Percentiles rank a stretch among this genome's conserved stretches.
Evolutionary conservation across 306 rosid genomes (phyloP).

Genomic region (Cyclanthera cordifolia): DNA sequence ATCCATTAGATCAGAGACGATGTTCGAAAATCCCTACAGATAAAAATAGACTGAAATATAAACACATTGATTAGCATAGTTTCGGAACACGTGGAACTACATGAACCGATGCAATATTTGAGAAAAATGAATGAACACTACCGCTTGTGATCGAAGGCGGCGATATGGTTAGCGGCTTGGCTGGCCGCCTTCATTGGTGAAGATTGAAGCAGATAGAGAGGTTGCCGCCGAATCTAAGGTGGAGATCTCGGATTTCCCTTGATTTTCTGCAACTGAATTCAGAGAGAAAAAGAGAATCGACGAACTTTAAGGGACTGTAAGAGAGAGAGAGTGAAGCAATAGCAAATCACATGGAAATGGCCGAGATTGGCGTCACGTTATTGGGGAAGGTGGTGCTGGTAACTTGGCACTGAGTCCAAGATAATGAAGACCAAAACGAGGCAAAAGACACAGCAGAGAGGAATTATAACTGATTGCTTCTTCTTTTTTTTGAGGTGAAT

Average conservation of each 20-base stretch:
- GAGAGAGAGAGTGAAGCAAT: constrained; percentile 13
- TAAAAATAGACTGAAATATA: not conserved
- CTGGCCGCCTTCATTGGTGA: constrained; percentile 34
- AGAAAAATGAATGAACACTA: constrained; percentile 17
- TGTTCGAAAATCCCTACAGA: constrained; percentile 8
- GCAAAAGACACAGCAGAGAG: not conserved
- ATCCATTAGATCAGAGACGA: constrained; percentile 27
- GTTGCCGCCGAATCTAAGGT: constrained; percentile 16
- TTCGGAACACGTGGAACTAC: constrained; percentile 22
- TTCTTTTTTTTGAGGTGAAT: not conserved
- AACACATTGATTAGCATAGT: not conserved
- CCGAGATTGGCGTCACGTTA: constrained; percentile 62
- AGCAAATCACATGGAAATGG: constrained; percentile 30
- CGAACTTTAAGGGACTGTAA: not conserved
- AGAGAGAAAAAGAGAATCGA: constrained; percentile 1
- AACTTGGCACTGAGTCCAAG: constrained; percentile 26
- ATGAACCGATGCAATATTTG: constrained; percentile 9
- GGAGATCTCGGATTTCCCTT: constrained; percentile 29
- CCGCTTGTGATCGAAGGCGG: constrained; percentile 92
- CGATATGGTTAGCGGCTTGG: constrained; percentile 43
- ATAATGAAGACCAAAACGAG: not conserved
- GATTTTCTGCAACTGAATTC: constrained; percentile 36
- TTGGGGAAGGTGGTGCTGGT: constrained; percentile 25
- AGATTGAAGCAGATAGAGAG: constrained; percentile 16
- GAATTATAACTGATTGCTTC: not conserved